Conservation (phyloP, 352 stramenopile genomes). For the Pythium aphanidermatum region DNA sequence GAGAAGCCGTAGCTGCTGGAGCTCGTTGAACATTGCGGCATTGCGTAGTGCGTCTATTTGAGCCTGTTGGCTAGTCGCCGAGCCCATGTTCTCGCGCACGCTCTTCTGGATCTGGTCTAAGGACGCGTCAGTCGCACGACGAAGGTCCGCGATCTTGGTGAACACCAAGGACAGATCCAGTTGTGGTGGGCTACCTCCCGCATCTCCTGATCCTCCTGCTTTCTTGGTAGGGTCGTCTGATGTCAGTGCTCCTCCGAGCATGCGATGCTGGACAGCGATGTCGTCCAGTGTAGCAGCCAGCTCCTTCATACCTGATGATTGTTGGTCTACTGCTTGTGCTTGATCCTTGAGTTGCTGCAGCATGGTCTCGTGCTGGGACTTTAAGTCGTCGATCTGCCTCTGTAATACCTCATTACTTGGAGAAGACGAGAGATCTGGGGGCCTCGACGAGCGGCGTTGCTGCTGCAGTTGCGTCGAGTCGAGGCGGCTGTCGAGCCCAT, state of each 20-base stretch:
- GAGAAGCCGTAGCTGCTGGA: conserved; percentile 48
- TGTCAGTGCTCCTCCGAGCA: neutral
- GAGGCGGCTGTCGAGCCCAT: conserved; percentile 20
- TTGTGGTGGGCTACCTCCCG: conserved; percentile 14
- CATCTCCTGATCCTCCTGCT: neutral
- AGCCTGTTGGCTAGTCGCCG: conserved; percentile 36
- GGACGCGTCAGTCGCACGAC: conserved; percentile 49
- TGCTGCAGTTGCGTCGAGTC: conserved; percentile 12
- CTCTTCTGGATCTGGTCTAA: conserved; percentile 47
- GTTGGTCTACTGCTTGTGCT: conserved; percentile 31
- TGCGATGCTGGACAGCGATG: conserved; percentile 43
- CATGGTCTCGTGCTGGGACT: conserved; percentile 31
- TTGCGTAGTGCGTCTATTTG: conserved; percentile 53
- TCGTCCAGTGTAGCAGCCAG: conserved; percentile 46
- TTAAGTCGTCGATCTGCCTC: conserved; percentile 43
- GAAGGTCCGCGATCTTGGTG: conserved; percentile 68
- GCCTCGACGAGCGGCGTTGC: conserved; percentile 1
- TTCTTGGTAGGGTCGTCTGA: neutral
- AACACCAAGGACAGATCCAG: conserved; percentile 79
- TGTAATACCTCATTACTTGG: conserved; percentile 23
- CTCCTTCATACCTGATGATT: conserved; percentile 42
- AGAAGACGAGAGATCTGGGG: neutral
- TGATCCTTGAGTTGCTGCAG: conserved; percentile 40
- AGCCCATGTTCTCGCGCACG: conserved; percentile 32
- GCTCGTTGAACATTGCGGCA: conserved; percentile 43